These are phyloP conservation scores for Diaporthe ilicicola DNA, from an alignment of 2,329 filamentous ascomycete species.

Conservation along the genomic window DNA sequence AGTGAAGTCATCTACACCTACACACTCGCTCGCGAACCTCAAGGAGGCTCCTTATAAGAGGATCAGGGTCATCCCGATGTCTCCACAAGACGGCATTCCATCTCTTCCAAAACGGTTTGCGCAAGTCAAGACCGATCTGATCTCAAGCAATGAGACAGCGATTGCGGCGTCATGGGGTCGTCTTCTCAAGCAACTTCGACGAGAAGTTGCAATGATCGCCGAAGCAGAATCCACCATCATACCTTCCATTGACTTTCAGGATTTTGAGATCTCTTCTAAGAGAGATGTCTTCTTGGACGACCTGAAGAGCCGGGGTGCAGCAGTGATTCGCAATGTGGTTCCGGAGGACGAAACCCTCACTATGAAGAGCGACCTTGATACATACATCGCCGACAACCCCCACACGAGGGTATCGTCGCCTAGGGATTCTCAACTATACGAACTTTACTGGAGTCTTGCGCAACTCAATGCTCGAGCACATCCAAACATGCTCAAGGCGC, in stretches of 20 bases:
- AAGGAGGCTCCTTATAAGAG: slow-evolving; percentile 8
- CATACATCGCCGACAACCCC: slow-evolving; percentile 62
- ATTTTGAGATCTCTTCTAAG: slow-evolving; percentile 40
- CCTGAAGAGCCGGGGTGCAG: slow-evolving; percentile 44
- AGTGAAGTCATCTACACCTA: neutral
- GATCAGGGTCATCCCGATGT: slow-evolving; percentile 22
- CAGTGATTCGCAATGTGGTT: slow-evolving; percentile 44
- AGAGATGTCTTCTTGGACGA: slow-evolving; percentile 39
- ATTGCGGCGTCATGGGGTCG: slow-evolving; percentile 51
- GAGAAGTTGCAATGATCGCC: slow-evolving; percentile 49
- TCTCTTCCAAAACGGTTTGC: slow-evolving; percentile 51
- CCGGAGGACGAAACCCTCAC: slow-evolving; percentile 39
- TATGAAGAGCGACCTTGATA: slow-evolving; percentile 60
- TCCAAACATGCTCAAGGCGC: slow-evolving; percentile 48
- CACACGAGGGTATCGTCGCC: slow-evolving; percentile 42
- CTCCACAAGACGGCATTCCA: slow-evolving; percentile 36
- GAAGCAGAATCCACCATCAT: slow-evolving; percentile 46
- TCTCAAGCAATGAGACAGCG: slow-evolving; percentile 47
- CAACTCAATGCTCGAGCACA: slow-evolving; percentile 51
- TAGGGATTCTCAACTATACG: slow-evolving; percentile 44
- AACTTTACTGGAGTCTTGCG: slow-evolving; percentile 51
- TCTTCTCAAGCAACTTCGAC: slow-evolving; percentile 46
- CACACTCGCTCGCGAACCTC: neutral
- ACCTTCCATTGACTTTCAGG: slow-evolving; percentile 51
- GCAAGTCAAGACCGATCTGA: slow-evolving; percentile 49